These are phyloP conservation scores for Penicillium flavigenum DNA, from an alignment of 495 filamentous ascomycete genomes.

Conservation along the genomic window DNA sequence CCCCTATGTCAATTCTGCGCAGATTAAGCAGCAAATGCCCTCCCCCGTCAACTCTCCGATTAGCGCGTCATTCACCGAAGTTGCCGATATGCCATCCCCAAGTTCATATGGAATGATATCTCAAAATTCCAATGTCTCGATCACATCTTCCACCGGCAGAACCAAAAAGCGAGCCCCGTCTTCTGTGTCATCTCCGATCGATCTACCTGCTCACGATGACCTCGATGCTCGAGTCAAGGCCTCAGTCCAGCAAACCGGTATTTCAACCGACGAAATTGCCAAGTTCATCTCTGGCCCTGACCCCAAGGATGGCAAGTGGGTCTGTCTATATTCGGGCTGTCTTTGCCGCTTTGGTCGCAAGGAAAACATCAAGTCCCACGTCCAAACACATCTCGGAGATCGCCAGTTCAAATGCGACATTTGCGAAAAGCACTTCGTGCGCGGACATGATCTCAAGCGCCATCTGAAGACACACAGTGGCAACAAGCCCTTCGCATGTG, in stretches of 20 bases:
- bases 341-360: slow-evolving; percentile 83
- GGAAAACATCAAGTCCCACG: slow-evolving; percentile 96
- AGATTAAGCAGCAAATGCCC: slow-evolving; percentile 44
- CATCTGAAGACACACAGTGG: slow-evolving; percentile 96
- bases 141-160: slow-evolving; percentile 26
- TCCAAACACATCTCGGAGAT: slow-evolving; percentile 95
- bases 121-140: slow-evolving; percentile 32
- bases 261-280: slow-evolving; percentile 83
- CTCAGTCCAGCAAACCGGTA: slow-evolving; percentile 67
- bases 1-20: slow-evolving; percentile 34
- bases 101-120: slow-evolving; percentile 26
- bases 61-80: slow-evolving; percentile 48
- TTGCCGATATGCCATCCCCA: slow-evolving; percentile 46
- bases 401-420: slow-evolving; percentile 86
- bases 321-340: slow-evolving; percentile 79
- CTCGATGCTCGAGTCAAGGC: slow-evolving; percentile 50
- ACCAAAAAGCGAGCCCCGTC: slow-evolving; percentile 13
- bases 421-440: slow-evolving; percentile 91
- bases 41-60: slow-evolving; percentile 52
- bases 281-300: slow-evolving; percentile 81
- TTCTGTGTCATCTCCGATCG: slow-evolving; percentile 29
- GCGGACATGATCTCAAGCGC: slow-evolving; percentile 94
- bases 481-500: slow-evolving; percentile 87
- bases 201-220: slow-evolving; percentile 45
- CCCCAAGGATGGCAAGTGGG: slow-evolving; percentile 70